phyloP scores from a whole-genome alignment of 179 eudicot species.

The Beta lomatogona region DNA sequence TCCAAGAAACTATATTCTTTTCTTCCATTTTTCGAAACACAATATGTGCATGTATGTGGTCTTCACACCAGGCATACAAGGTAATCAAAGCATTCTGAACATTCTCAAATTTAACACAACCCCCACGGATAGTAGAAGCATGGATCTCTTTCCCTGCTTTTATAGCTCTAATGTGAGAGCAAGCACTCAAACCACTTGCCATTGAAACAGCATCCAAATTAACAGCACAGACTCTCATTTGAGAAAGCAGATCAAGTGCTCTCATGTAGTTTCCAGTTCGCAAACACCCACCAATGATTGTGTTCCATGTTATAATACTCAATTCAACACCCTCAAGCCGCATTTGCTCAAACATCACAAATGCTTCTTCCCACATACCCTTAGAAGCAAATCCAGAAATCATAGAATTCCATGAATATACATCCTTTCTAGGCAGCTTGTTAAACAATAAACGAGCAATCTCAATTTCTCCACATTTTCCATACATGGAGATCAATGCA shows the following conservation, averaged over 20 bases:
- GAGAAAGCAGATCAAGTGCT: conserved; percentile 58
- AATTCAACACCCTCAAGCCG: conserved; percentile 39
- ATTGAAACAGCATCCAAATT: conserved; percentile 67
- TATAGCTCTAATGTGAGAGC: conserved; percentile 59
- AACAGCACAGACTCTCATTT: conserved; percentile 43
- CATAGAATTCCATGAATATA: conserved; percentile 87
- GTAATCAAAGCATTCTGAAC: conserved; percentile 73
- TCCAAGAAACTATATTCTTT: conserved; percentile 71
- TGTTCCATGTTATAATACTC: conserved; percentile 78
- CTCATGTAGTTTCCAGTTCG: conserved; percentile 54
- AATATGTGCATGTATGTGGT: conserved; percentile 59
- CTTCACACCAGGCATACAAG: conserved; percentile 76
- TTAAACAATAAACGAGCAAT: conserved; percentile 65
- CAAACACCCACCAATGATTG: conserved; percentile 75
- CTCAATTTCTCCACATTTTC: conserved; percentile 75
- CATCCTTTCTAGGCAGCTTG: conserved; percentile 55
- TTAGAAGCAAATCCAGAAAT: conserved; percentile 72
- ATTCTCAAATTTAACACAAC: conserved; percentile 45
- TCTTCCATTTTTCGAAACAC: conserved; percentile 50
- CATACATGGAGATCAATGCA: conserved; percentile 87
- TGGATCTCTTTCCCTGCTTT: conserved; percentile 74
- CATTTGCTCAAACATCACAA: conserved; percentile 64
- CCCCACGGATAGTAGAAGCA: conserved; percentile 54
- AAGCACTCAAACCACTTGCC: conserved; percentile 71
- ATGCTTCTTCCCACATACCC: conserved; percentile 75